A percentile compares a stretch with the other conserved stretches of the same genome.
These are phyloP conservation scores for Porcisia hertigi DNA, from an alignment of 208 protist species.

Conservation along the genomic window DNA sequence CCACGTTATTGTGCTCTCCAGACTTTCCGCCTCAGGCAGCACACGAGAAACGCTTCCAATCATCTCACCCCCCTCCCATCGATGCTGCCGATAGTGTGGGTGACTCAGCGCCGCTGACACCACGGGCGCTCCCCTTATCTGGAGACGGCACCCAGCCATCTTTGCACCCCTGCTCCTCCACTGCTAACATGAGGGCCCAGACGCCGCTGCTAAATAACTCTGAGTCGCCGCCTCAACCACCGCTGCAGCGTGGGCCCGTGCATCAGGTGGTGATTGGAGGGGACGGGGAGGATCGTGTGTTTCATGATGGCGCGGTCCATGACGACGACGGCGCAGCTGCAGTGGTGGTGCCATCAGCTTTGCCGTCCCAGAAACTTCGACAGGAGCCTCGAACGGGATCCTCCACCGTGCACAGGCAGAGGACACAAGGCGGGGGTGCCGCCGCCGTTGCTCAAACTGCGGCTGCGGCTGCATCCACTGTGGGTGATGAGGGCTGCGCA, in stretches of 20 bases:
- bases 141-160: background rate
- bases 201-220: background rate
- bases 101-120: background rate
- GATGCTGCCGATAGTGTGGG: too few relatives aligned
- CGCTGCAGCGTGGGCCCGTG: background rate
- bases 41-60: background rate
- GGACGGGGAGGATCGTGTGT: background rate
- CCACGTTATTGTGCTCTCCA: background rate
- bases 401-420: background rate
- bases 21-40: background rate
- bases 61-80: background rate
- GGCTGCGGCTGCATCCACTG: background rate
- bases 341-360: background rate
- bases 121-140: background rate
- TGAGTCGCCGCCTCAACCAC: background rate
- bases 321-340: background rate
- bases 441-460: background rate
- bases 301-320: background rate
- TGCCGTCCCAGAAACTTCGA: background rate
- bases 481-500: background rate
- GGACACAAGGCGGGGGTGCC: background rate
- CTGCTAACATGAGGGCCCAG: background rate
- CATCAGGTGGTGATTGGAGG: background rate
- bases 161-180: background rate
- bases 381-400: background rate